Base-by-base conservation (phyloP, 164 flowering plant species). In the Vitis rotundifolia region DNA sequence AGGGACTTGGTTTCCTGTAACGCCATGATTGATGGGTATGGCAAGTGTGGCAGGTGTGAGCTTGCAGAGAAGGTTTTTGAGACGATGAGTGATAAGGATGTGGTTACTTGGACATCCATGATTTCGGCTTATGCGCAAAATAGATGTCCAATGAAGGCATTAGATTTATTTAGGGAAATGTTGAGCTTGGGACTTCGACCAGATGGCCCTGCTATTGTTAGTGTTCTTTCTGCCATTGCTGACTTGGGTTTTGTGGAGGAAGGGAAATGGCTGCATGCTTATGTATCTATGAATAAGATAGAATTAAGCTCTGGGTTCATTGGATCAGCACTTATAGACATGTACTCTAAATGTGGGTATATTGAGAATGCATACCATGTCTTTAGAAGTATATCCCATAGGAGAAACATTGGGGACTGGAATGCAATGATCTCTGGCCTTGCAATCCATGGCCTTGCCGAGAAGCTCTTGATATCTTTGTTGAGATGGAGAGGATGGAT, bases 321-420 rank as follows among this genome's bases (percentile, higher is more conserved):
- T 51, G 73, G 76, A 29, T 71, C 77, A 11, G 82, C 80, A 28
- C 78, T 77, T 8, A 75, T 82, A 65, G 78, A 82, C 61, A 77
- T 82, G 85, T 79, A 82, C 58, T 65, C 80, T 5, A 82, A 79
- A 71, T 79, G 85, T 50, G 85, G 85, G 10, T 54, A 61, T 44
- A 61, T 82, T 52, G 81, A 74, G 31, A 47, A 69, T 66, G 82
- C 83, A 16, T 55, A 49, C 6, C 8, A 37, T 56, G 72, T 82
- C 14, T 82, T 77, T 68, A 65, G 22, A 68, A 57, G 29, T 50
- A 68, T 72, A 52, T 26, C 61, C 5, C 19, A 51, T 48, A 66
- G 63, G 28, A 77, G 70, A 66, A 70, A 57, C 5, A 65, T 75
- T 47, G 74, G 71, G 15, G 73, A 68, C 47, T 82, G 81, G 82